These are phyloP conservation scores for Phytophthora macrochlamydospora DNA, from an alignment of 352 stramenopile genomes.

Conservation along the genomic window DNA sequence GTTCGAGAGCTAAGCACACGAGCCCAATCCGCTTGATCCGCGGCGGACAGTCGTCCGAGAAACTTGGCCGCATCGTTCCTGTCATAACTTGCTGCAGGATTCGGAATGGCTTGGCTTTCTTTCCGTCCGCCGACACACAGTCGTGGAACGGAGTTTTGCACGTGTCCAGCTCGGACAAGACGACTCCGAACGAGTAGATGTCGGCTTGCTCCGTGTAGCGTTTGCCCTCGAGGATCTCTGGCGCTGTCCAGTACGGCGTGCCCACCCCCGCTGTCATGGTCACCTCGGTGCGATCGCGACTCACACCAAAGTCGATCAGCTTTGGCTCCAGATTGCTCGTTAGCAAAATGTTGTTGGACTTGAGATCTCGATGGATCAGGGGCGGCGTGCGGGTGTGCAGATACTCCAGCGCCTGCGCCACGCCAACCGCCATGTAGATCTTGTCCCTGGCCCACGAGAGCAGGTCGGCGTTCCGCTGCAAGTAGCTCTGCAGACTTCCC, in stretches of 20 bases:
- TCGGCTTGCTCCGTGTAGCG: constrained; percentile 62
- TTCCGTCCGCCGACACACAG: constrained; percentile 14
- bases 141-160: constrained; percentile 34
- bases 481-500: constrained; percentile 21
- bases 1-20: constrained; percentile 33
- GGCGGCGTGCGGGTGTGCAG: constrained; percentile 24
- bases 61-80: constrained; percentile 43
- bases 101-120: constrained; percentile 32
- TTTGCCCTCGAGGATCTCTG: constrained; percentile 63
- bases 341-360: constrained; percentile 69
- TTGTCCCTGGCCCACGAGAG: constrained; percentile 41
- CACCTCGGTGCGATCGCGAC: constrained; percentile 20
- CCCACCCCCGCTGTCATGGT: constrained; percentile 70
- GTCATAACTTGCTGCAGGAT: constrained; percentile 47
- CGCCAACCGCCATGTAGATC: constrained; percentile 26
- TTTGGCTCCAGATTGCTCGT: constrained; percentile 64
- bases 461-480: constrained; percentile 11
- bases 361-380: constrained; percentile 39
- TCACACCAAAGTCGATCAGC: constrained; percentile 87
- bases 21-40: constrained; percentile 31
- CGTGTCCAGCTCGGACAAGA: constrained; percentile 53
- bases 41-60: constrained; percentile 42
- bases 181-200: constrained; percentile 70
- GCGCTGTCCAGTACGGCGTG: constrained; percentile 82
- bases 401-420: constrained; percentile 37